These are phyloP conservation scores for Tolypocladium capitatum DNA, from an alignment of 2,329 filamentous ascomycete genomes.

Conservation along the genomic window DNA sequence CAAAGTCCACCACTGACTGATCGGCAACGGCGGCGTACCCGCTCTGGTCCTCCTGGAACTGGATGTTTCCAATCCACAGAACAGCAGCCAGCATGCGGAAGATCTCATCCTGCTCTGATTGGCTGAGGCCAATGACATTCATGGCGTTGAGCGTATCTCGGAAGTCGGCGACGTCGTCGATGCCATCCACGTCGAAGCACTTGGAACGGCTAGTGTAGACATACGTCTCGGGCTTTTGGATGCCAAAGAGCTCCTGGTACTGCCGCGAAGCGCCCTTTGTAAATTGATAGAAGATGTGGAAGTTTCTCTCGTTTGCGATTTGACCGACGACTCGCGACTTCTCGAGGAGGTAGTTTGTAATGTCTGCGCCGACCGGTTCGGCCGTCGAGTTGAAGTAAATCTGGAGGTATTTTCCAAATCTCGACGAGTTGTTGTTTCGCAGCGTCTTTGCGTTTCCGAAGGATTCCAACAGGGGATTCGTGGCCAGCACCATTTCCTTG, in stretches of 20 bases:
- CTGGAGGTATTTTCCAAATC: constrained; percentile 96
- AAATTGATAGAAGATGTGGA: constrained; percentile 99
- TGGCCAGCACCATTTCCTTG: constrained; percentile 98
- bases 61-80: constrained; percentile 88
- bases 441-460: constrained; percentile 98
- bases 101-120: constrained; percentile 86
- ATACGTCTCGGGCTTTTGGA: constrained; percentile 88
- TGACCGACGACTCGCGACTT: constrained; percentile 92
- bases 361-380: constrained; percentile 90
- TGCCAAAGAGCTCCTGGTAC: constrained; percentile 76
- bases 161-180: constrained; percentile 83
- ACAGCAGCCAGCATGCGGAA: constrained; percentile 90
- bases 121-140: constrained; percentile 79
- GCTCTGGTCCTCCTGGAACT: constrained; percentile 77
- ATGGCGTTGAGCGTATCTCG: constrained; percentile 87
- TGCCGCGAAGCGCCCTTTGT: constrained; percentile 83
- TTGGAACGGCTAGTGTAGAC: constrained; percentile 88
- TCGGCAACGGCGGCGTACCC: constrained; percentile 81
- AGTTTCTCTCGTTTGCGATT: constrained; percentile 90
- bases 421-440: constrained; percentile 96
- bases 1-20: constrained; percentile 83
- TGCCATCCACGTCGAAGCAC: constrained; percentile 86
- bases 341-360: constrained; percentile 95
- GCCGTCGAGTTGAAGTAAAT: constrained; percentile 88
- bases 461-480: constrained; percentile 90